Evolutionary conservation across 2,329 filamentous ascomycete genomes (phyloP).

Genomic region (Fusarium tricinctum): DNA sequence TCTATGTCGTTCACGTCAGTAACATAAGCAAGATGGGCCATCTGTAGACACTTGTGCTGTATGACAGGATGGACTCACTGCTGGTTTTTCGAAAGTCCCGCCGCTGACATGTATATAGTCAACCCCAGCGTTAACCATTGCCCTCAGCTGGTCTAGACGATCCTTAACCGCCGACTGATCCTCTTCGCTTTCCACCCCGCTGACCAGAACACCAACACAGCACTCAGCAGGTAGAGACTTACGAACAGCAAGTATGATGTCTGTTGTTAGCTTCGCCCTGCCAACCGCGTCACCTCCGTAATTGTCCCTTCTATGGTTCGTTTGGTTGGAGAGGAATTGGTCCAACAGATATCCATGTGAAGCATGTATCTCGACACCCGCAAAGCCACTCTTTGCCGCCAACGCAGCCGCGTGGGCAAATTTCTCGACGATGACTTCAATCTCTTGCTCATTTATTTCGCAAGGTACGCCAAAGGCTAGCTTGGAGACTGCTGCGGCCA

Average conservation of each 20-base stretch:
- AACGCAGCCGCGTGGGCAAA: not conserved
- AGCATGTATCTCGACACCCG: not conserved
- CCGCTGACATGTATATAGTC: slow-evolving; percentile 4
- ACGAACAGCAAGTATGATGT: not conserved
- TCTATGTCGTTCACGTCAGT: not conserved
- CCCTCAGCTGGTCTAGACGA: not conserved
- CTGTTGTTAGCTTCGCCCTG: not conserved
- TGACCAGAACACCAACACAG: not conserved
- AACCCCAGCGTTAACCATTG: not conserved
- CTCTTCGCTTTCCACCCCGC: not conserved
- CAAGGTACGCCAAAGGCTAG: not conserved
- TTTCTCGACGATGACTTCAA: not conserved
- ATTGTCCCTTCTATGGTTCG: not conserved
- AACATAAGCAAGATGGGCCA: too few relatives aligned
- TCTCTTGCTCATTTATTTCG: not conserved
- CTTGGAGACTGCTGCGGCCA: not conserved
- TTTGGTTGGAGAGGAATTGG: not conserved
- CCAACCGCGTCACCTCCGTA: not conserved
- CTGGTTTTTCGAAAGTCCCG: not conserved
- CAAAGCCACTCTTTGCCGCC: not conserved
- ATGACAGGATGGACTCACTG: not conserved
- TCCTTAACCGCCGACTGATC: not conserved
- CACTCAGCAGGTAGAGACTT: not conserved
- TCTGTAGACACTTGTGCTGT: not conserved
- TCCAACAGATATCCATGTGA: slow-evolving; percentile 4